Base-by-base conservation (phyloP, 345 rosid genomes). In the Camelina sativa region DNA sequence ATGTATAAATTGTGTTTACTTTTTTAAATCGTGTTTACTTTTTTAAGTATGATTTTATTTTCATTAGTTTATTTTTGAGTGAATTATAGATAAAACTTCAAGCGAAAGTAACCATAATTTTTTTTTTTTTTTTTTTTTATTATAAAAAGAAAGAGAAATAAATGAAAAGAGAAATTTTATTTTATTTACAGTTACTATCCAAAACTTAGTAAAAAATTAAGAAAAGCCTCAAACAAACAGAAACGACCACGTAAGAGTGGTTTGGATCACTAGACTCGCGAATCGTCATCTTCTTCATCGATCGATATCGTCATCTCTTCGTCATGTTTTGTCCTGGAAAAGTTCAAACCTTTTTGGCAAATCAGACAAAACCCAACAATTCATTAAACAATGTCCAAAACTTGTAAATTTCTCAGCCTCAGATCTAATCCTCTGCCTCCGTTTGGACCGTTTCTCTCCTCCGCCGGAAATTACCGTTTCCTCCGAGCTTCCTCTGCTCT, bases 321-420 rank as follows among this genome's bases (percentile, higher is more conserved):
- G 34, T n/a, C 40, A 37, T 65, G 72, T 23, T 63, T 47, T 28
- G 32, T 63, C 22, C 16, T 38, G 32, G 32, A n/a, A 32, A 65
- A 66, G 40, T 50, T 62, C 34, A 16, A 57, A 74, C 28, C 30
- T 0, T 66, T 66, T 40, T 34, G 40, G 17, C 4, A 60, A 75
- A 60, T 44, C 63, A 48, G 71, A 76, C 25, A 68, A 51, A 69
- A 13, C 17, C 35, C 65, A 62, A 15, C 12, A 77, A 5, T 19
- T 38, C 2, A 47, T 44, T 13, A 73, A 56, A 60, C 47, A 52
- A 74, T 69, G 80, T 75, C 77, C 17, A 75, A 50, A 47, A 83
- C 89, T 82, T 82, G 65, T 17, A 79, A 38, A 74, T 79, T 68
- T 67, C 54, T 74, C 5, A 83, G 77, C 25, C 71, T 72, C 3